Evolutionary conservation across 192 early-diverging fungal species (phyloP).

Genomic region (Physocladia obscura): DNA sequence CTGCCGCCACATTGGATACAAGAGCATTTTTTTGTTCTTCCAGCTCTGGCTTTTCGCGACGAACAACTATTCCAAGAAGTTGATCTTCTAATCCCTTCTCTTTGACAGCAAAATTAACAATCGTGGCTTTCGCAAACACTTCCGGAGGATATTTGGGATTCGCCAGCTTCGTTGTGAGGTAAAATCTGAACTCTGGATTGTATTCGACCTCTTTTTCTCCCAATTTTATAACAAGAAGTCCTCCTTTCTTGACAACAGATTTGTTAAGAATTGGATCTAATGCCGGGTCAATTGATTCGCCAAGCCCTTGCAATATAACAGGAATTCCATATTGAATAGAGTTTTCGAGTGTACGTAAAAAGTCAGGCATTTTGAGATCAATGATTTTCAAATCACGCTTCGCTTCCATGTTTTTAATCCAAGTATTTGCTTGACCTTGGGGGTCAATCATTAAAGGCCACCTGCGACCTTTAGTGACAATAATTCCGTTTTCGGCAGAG

Average conservation of each 20-base stretch:
- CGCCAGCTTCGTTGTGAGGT: slow-evolving; percentile 60
- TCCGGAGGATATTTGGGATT: slow-evolving; percentile 63
- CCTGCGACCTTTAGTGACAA: slow-evolving; percentile 54
- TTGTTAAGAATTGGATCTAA: slow-evolving; percentile 63
- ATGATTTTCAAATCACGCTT: slow-evolving; percentile 60
- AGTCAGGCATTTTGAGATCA: slow-evolving; percentile 57
- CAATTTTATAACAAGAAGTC: slow-evolving; percentile 50
- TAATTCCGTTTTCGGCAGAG: slow-evolving; percentile 62
- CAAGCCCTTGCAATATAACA: slow-evolving; percentile 56
- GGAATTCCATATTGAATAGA: slow-evolving; percentile 60
- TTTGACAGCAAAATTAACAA: slow-evolving; percentile 66
- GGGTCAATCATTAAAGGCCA: slow-evolving; percentile 67
- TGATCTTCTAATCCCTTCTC: slow-evolving; percentile 65
- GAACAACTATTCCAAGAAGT: slow-evolving; percentile 59
- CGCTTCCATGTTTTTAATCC: slow-evolving; percentile 64
- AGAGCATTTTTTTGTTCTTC: slow-evolving; percentile 62
- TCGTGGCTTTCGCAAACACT: slow-evolving; percentile 64
- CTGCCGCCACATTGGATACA: slow-evolving; percentile 59
- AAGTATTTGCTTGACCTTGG: slow-evolving; percentile 62
- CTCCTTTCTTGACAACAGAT: slow-evolving; percentile 58
- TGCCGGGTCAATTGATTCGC: slow-evolving; percentile 55
- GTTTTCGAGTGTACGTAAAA: slow-evolving; percentile 56
- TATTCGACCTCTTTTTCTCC: slow-evolving; percentile 67
- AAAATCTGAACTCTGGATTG: slow-evolving; percentile 62
- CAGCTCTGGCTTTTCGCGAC: slow-evolving; percentile 57